Percentiles rank a stretch among this genome's conserved stretches.
phyloP scores from a whole-genome alignment of 2,329 filamentous ascomycete species.

The Claviceps sorghi region DNA sequence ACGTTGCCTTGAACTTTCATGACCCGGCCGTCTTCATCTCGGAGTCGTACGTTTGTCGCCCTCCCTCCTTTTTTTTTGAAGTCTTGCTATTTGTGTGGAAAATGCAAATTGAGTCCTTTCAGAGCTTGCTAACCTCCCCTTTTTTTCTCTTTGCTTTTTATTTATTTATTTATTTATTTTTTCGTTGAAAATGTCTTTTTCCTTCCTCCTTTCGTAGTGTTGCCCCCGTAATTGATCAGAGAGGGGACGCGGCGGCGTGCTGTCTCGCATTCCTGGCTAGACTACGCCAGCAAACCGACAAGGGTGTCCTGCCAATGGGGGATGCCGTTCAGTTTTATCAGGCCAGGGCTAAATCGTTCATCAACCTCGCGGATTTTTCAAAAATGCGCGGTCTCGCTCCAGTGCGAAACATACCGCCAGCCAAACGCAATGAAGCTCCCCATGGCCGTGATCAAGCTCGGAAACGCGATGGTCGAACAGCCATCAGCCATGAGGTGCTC shows the following conservation, averaged over 20 bases:
- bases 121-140: not conserved
- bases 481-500: constrained; percentile 3
- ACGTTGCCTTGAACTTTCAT: constrained; percentile 8
- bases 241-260: not conserved
- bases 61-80: not conserved
- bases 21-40: constrained; percentile 5
- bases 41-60: constrained; percentile 3
- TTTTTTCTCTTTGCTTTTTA: not conserved
- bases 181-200: not conserved
- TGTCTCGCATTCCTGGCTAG: constrained; percentile 5
- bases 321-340: constrained; percentile 2
- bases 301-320: not conserved
- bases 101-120: not conserved
- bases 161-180: no score
- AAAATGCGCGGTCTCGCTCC: not conserved
- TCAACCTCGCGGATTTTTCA: constrained; percentile 4
- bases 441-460: not conserved
- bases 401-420: not conserved
- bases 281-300: not conserved
- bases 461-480: not conserved
- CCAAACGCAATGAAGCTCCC: not conserved
- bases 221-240: constrained; percentile 2
- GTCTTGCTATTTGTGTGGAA: not conserved
- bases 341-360: constrained; percentile 1
- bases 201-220: constrained; percentile 1